Conservation (phyloP, 148 eudicot species). For the Limonium bicolor region DNA sequence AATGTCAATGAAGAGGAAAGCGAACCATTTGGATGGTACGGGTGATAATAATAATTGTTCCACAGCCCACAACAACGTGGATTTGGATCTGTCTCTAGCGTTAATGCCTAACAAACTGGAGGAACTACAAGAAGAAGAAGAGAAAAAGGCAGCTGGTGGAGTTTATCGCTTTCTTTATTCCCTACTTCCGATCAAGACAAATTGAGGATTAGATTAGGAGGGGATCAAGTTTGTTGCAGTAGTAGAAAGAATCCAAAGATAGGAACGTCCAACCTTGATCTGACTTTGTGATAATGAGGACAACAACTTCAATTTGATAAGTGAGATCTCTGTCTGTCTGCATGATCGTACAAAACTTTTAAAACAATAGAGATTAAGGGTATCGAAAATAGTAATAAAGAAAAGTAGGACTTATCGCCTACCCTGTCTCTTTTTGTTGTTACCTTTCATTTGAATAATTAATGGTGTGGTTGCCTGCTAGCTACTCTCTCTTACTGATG, state of each 20-base stretch:
- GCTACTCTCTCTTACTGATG: too few species aligned
- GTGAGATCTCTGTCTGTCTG: too few species aligned
- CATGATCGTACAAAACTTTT: too few species aligned
- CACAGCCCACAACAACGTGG: neutral
- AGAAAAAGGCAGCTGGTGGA: neutral
- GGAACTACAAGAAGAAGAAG: neutral
- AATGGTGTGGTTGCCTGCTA: too few species aligned
- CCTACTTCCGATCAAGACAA: neutral
- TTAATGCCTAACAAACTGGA: neutral
- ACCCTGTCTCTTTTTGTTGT: too few species aligned
- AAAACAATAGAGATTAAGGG: too few species aligned
- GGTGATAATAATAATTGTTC: neutral
- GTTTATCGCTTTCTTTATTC: neutral
- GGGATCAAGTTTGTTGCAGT: neutral
- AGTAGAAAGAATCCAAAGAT: slow-evolving; percentile 2
- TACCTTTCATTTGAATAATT: too few species aligned
- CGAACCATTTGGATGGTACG: neutral
- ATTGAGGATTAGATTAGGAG: neutral
- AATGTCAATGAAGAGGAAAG: neutral
- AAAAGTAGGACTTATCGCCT: too few species aligned
- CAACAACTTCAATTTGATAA: too few species aligned
- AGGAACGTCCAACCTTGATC: slow-evolving; percentile 2
- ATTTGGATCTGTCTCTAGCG: slow-evolving; percentile 2
- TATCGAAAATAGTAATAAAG: too few species aligned
- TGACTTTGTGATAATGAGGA: slow-evolving; percentile 4